Percentiles rank a stretch among this genome's conserved stretches.
Evolutionary conservation across 2,329 filamentous ascomycete species (phyloP).

Genomic region (Colletotrichum gloeosporioides): DNA sequence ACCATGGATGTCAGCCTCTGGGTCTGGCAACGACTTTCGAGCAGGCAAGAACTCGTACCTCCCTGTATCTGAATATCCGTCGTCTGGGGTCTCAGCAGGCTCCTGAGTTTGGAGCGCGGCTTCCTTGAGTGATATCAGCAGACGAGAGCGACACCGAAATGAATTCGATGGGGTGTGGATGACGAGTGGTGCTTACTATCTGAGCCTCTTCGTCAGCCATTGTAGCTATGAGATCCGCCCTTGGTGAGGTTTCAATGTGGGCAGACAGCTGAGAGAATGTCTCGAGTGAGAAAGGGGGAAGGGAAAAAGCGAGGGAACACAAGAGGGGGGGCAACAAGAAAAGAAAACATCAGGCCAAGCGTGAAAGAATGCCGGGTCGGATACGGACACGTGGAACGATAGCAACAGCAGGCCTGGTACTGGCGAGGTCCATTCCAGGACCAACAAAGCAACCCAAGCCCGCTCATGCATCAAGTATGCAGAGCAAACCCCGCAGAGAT

Average conservation of each 20-base stretch:
- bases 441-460: neutral
- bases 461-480: neutral
- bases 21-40: neutral
- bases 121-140: neutral
- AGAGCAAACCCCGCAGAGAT: neutral
- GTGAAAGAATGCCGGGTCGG: neutral
- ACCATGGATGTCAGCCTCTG: neutral
- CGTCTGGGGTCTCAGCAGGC: neutral
- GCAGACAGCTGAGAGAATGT: neutral
- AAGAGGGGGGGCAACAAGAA: neutral
- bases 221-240: neutral
- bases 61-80: neutral
- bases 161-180: neutral
- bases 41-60: neutral
- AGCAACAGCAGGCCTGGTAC: neutral
- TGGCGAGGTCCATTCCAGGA: neutral
- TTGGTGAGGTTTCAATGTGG: neutral
- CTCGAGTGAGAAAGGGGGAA: neutral
- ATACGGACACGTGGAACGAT: neutral
- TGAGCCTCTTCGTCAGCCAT: neutral
- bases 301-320: neutral
- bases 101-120: neutral
- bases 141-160: neutral
- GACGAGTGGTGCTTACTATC: neutral
- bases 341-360: neutral